Percentiles rank a stretch among this genome's conserved stretches.
phyloP scores from a whole-genome alignment of 2,329 filamentous ascomycete species.

The Sporothrix variecibatus region DNA sequence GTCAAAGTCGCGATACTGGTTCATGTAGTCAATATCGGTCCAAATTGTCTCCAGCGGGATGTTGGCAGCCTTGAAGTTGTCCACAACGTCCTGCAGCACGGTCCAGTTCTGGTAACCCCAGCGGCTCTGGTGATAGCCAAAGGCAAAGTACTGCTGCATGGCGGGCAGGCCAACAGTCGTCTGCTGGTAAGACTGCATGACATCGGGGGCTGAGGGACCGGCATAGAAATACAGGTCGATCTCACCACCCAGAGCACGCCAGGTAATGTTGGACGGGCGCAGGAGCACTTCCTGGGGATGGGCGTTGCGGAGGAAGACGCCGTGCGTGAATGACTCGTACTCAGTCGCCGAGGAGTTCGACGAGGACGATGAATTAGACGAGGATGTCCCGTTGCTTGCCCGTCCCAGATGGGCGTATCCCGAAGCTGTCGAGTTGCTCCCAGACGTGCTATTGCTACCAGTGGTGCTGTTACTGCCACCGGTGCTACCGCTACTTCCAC shows the following conservation, averaged over 20 bases:
- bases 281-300: slow-evolving; percentile 64
- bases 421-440: not conserved
- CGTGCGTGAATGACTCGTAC: slow-evolving; percentile 51
- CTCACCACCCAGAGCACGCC: slow-evolving; percentile 62
- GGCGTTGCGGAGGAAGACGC: slow-evolving; percentile 63
- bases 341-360: slow-evolving; percentile 42
- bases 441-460: not conserved
- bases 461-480: not conserved
- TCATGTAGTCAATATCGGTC: slow-evolving; percentile 73
- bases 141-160: slow-evolving; percentile 79
- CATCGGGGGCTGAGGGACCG: slow-evolving; percentile 67
- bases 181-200: slow-evolving; percentile 68
- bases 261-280: slow-evolving; percentile 61
- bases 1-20: slow-evolving; percentile 62
- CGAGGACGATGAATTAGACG: not conserved
- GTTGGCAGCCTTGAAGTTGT: slow-evolving; percentile 62
- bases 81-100: slow-evolving; percentile 64
- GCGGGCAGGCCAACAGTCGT: slow-evolving; percentile 67
- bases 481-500: not conserved
- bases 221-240: slow-evolving; percentile 80
- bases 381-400: not conserved
- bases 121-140: slow-evolving; percentile 81
- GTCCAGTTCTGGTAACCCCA: slow-evolving; percentile 81
- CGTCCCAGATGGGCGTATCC: not conserved
- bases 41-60: slow-evolving; percentile 76